Conservation (phyloP, 2,329 filamentous ascomycete species). For the Pseudogymnoascus sp. region DNA sequence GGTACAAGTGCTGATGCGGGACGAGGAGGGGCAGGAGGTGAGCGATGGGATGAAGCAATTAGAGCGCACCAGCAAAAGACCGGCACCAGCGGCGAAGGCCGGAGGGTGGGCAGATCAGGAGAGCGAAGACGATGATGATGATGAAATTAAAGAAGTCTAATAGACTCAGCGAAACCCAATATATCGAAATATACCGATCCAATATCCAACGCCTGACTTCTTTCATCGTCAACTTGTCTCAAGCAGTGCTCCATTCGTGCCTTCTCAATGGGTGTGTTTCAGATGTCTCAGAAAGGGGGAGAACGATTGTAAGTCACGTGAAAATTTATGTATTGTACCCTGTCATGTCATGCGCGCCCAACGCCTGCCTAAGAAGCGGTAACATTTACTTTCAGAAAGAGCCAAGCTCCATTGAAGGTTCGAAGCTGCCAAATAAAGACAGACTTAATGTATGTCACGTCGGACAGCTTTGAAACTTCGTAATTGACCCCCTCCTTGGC, state of each 20-base stretch:
- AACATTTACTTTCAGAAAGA: background rate
- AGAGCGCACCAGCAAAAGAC: slow-evolving; percentile 9
- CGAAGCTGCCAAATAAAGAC: background rate
- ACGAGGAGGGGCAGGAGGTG: slow-evolving; percentile 25
- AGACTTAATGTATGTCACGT: background rate
- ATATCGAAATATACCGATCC: slow-evolving; percentile 2
- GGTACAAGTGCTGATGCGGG: slow-evolving; percentile 54
- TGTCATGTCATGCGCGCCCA: background rate
- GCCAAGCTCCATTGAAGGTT: background rate
- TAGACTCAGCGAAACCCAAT: background rate
- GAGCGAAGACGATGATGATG: slow-evolving; percentile 24
- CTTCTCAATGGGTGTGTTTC: slow-evolving; percentile 3
- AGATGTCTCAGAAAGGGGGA: slow-evolving; percentile 4
- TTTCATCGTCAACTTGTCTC: slow-evolving; percentile 1
- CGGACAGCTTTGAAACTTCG: background rate
- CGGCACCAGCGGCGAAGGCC: slow-evolving; percentile 12
- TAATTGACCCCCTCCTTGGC: background rate
- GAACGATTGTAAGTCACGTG: background rate
- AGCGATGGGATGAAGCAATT: slow-evolving; percentile 23
- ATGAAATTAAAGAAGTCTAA: slow-evolving; percentile 28
- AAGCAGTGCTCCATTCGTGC: background rate
- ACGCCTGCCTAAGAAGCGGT: background rate
- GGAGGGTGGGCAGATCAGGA: slow-evolving; percentile 13
- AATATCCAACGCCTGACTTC: background rate
- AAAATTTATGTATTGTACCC: background rate